Evolutionary conservation across 441 rosid genomes (phyloP), one percentile per base, ranked within the genome.

Genomic region (Jatropha multifida): DNA sequence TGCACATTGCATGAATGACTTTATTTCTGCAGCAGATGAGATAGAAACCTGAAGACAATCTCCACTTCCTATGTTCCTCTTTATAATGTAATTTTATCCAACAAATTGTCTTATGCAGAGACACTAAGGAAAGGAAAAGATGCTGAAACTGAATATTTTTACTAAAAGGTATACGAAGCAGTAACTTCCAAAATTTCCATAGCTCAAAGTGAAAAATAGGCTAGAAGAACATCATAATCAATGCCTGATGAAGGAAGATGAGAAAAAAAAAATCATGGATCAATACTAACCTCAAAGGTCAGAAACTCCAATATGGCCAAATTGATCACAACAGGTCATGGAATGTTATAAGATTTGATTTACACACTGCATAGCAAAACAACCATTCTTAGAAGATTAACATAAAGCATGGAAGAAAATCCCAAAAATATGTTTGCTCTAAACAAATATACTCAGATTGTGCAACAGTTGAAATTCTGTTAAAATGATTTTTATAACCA

Each of bases 351-450:
- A 80, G 72, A 64, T 71, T 56, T 66, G 82, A 79, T 71, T 84
- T n/a, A 83, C 67, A 68, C 82, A 85, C 93, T 87, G 90, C 82
- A 77, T 3, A 26, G 73, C n/a, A 72, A 72, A 71, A 71, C 70
- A 62, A 76, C 44, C 54, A 65, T 67, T 38, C 20, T 54, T 49
- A 77, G 69, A 46, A 42, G 32, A 54, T 46, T 58, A 68, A 46
- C 49, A 76, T 38, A 66, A 71, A 54, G 56, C 18, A 46, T 11
- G n/a, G 27, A 42, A 62, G 18, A 42, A n/a, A 77, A 77, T 7
- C 44, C 11, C 26, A 12, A 42, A 74, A 65, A 60, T 52, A 18
- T 23, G 23, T 23, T 23, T 23, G 23, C 23, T 23, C 23, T 23
- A 23, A 18, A 27, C 7, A 20, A 49, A 26, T 20, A 65, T 65